Conservation (phyloP, 257 asterid genomes). For the Rehmannia glutinosa region DNA sequence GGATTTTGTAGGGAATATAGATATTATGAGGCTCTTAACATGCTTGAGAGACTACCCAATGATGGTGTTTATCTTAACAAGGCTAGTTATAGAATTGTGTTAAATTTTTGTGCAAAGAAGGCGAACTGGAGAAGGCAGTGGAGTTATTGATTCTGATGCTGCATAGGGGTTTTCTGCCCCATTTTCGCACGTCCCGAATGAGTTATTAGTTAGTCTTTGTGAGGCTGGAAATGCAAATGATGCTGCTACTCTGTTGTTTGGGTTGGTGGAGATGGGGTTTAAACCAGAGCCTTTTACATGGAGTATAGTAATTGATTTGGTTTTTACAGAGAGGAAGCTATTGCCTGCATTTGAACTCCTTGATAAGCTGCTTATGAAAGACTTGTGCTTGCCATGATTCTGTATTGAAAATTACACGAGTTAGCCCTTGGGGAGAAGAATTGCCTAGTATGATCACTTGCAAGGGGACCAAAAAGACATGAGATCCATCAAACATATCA, state of each 20-base stretch:
- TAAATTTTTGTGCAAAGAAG: slow-evolving; percentile 69
- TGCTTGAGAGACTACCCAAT: slow-evolving; percentile 70
- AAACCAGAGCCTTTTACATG: slow-evolving; percentile 73
- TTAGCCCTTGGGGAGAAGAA: background rate
- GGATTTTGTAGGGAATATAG: slow-evolving; percentile 69
- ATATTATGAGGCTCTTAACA: slow-evolving; percentile 61
- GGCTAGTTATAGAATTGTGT: slow-evolving; percentile 81
- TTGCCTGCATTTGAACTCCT: slow-evolving; percentile 69
- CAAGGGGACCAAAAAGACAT: no score
- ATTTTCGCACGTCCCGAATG: slow-evolving; percentile 79
- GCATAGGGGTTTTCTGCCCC: slow-evolving; percentile 77
- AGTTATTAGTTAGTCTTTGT: slow-evolving; percentile 66
- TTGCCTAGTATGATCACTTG: no score
- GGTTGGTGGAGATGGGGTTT: slow-evolving; percentile 56
- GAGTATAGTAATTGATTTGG: slow-evolving; percentile 54
- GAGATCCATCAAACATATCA: no score
- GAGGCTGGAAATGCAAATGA: slow-evolving; percentile 61
- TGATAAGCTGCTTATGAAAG: slow-evolving; percentile 40
- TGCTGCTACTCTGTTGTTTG: slow-evolving; percentile 48
- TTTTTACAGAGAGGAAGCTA: slow-evolving; percentile 73
- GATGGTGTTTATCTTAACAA: slow-evolving; percentile 71
- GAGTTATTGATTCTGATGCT: slow-evolving; percentile 64
- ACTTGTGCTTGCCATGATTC: background rate
- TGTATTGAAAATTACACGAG: no score
- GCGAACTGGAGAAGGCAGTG: slow-evolving; percentile 56